Conservation (phyloP, 2,329 filamentous ascomycete genomes). For the Pseudocercospora musae region DNA sequence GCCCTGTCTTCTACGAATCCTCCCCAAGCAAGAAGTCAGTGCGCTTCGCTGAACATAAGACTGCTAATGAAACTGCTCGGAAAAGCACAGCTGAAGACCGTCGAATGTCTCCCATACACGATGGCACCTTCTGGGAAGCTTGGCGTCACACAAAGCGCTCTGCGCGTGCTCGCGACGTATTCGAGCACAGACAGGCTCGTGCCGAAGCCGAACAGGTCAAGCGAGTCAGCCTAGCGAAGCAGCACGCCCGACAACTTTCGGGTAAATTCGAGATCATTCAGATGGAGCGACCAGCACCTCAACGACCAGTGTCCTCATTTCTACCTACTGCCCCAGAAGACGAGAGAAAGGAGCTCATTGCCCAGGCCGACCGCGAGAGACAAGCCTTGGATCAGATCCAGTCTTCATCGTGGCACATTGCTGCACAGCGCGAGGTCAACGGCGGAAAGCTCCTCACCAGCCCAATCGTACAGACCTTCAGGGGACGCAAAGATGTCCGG, state of each 20-base stretch:
- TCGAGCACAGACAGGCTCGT: constrained; percentile 77
- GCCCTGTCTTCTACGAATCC: constrained; percentile 20
- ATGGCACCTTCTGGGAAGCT: constrained; percentile 74
- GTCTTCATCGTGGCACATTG: constrained; percentile 59
- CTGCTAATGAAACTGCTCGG: constrained; percentile 1
- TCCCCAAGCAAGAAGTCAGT: constrained; percentile 67
- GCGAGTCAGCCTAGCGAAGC: constrained; percentile 68
- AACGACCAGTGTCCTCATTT: constrained; percentile 46
- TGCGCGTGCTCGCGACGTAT: constrained; percentile 65
- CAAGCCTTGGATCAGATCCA: constrained; percentile 72
- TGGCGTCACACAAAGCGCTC: constrained; percentile 60
- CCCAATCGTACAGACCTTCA: constrained; percentile 44
- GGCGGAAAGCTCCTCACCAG: constrained; percentile 59
- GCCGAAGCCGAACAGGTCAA: constrained; percentile 86
- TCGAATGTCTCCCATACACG: constrained; percentile 36
- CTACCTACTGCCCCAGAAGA: constrained; percentile 39
- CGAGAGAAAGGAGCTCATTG: constrained; percentile 33
- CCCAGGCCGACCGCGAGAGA: constrained; percentile 65
- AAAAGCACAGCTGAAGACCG: constrained; percentile 11
- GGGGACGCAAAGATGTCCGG: constrained; percentile 49
- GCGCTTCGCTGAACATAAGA: constrained; percentile 52
- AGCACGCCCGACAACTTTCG: constrained; percentile 75
- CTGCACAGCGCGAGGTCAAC: constrained; percentile 59
- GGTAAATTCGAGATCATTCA: constrained; percentile 76
- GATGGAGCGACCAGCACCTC: constrained; percentile 41